phyloP scores from a whole-genome alignment of 768 basidiomycete genomes.

The Naematelia aurantialba region DNA sequence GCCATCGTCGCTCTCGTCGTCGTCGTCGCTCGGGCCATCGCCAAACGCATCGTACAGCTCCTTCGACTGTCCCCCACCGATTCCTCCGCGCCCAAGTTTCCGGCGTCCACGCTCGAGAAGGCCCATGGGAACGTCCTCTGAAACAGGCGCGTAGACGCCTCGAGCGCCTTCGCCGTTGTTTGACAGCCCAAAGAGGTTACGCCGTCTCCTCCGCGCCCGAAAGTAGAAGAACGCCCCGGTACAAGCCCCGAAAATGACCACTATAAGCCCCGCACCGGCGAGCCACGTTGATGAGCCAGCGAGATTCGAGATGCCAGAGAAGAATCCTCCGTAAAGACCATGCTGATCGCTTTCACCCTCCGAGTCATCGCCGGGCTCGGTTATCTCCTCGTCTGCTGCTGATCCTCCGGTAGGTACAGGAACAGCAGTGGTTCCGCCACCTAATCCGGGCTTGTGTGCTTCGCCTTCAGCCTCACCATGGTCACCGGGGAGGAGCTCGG shows the following conservation, averaged over 20 bases:
- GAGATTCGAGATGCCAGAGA: constrained; percentile 39
- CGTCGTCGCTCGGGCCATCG: constrained; percentile 70
- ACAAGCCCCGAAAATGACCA: constrained; percentile 68
- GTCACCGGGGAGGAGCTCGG: constrained; percentile 78
- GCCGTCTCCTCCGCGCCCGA: constrained; percentile 54
- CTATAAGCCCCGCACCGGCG: constrained; percentile 75
- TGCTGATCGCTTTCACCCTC: constrained; percentile 34
- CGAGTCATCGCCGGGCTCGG: neutral
- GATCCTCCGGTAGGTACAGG: constrained; percentile 12
- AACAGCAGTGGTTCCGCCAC: constrained; percentile 13
- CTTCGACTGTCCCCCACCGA: constrained; percentile 58
- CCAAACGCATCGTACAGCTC: constrained; percentile 97
- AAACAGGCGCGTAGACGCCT: constrained; percentile 44
- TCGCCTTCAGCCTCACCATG: constrained; percentile 77
- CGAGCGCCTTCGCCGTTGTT: constrained; percentile 55
- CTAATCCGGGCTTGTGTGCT: constrained; percentile 61
- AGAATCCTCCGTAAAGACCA: constrained; percentile 45
- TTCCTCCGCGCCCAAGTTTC: constrained; percentile 45
- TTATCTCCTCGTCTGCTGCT: constrained; percentile 9
- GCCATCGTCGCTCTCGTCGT: constrained; percentile 49
- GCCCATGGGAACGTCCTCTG: constrained; percentile 73
- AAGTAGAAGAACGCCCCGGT: constrained; percentile 76
- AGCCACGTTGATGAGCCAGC: constrained; percentile 76
- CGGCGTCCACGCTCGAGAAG: constrained; percentile 56
- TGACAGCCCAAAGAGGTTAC: constrained; percentile 52